A percentile compares a stretch with the other conserved stretches of the same genome.
Evolutionary conservation across 148 eudicot species (phyloP).

Genomic region (Hydrangea macrophylla): DNA sequence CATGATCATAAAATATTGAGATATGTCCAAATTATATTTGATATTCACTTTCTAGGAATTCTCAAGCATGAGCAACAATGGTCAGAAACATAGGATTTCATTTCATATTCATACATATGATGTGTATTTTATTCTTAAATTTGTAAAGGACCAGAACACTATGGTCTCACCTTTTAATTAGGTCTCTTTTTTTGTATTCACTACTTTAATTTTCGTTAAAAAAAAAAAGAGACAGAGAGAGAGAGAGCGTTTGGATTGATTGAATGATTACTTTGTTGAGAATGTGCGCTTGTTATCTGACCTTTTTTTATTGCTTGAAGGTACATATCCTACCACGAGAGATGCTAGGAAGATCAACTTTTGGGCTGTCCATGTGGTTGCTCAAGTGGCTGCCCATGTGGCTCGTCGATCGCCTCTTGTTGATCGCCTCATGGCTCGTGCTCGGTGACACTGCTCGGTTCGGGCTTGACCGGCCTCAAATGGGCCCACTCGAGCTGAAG

Average conservation of each 20-base stretch:
- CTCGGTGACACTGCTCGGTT: constrained; percentile 55
- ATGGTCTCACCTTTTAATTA: constrained; percentile 3
- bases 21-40: no score
- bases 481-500: constrained; percentile 63
- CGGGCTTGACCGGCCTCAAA: constrained; percentile 48
- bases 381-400: constrained; percentile 67
- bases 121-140: constrained; percentile 8
- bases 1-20: not conserved
- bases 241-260: no score
- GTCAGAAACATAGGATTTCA: constrained; percentile 24
- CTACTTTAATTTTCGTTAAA: no score
- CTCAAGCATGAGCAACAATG: constrained; percentile 50
- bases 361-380: constrained; percentile 74
- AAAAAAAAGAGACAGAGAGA: no score
- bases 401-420: constrained; percentile 51
- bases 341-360: constrained; percentile 74
- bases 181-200: not conserved
- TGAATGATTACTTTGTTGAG: not conserved
- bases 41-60: constrained; percentile 45
- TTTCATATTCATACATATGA: constrained; percentile 9
- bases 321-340: constrained; percentile 70
- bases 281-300: not conserved
- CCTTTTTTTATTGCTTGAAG: constrained; percentile 23
- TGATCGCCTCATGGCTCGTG: constrained; percentile 50
- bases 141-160: constrained; percentile 36